Conservation (phyloP, 2,329 filamentous ascomycete genomes). For the Ophiostoma tasmaniense region DNA sequence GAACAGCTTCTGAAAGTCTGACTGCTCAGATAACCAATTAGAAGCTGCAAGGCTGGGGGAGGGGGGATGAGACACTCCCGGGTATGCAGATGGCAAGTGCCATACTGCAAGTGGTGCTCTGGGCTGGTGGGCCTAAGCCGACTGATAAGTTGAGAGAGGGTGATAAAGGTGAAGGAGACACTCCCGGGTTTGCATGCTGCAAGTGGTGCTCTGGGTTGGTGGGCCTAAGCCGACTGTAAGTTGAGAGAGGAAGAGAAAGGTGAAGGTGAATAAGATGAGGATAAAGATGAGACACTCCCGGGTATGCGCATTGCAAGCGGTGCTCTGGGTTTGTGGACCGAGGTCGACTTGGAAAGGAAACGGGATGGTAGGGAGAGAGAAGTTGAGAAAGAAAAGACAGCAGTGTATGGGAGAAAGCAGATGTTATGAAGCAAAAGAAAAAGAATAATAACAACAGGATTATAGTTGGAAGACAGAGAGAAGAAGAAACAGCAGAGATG, state of each 20-base stretch:
- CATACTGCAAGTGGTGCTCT: not conserved
- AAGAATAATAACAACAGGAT: no score
- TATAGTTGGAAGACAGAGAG: not conserved
- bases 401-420: not conserved
- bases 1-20: no score
- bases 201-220: not conserved
- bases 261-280: not conserved
- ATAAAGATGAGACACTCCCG: not conserved
- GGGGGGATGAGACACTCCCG: not conserved
- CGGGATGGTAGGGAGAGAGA: not conserved
- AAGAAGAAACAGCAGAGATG: not conserved
- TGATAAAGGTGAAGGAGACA: not conserved
- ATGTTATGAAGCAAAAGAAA: not conserved
- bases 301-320: not conserved
- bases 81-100: not conserved
- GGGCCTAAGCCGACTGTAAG: not conserved
- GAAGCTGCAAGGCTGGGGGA: no score
- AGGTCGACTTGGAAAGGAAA: not conserved
- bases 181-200: not conserved
- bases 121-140: not conserved
- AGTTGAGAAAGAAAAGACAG: not conserved
- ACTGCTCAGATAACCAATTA: no score
- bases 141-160: not conserved
- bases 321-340: not conserved
- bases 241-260: not conserved